phyloP scores from a whole-genome alignment of 1,284 basidiomycete genomes.

The Cryptococcus sp. region DNA sequence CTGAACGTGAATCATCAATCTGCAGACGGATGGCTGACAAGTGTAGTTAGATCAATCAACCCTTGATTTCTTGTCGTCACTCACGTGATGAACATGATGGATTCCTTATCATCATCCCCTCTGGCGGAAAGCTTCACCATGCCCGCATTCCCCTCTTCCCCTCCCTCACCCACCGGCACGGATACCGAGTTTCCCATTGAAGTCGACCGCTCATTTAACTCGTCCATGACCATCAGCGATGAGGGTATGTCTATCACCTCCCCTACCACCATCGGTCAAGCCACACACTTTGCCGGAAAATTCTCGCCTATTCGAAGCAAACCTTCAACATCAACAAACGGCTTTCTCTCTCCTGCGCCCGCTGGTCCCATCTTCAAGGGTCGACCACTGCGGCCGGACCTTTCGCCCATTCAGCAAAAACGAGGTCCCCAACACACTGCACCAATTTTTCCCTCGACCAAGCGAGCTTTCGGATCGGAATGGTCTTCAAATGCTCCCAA shows the following conservation, averaged over 20 bases:
- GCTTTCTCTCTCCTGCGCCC: conserved; percentile 23
- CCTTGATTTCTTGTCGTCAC: neutral
- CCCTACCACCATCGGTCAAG: conserved; percentile 11
- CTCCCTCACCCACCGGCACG: conserved; percentile 38
- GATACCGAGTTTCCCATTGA: conserved; percentile 43
- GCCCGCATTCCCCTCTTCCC: conserved; percentile 30
- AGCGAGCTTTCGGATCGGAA: conserved; percentile 37
- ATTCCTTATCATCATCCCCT: conserved; percentile 42
- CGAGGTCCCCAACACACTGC: neutral
- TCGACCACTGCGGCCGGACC: conserved; percentile 29
- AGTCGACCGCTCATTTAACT: conserved; percentile 48
- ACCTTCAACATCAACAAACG: neutral
- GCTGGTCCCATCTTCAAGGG: conserved; percentile 10
- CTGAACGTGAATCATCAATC: neutral
- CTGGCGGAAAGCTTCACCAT: conserved; percentile 34
- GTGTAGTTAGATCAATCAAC: neutral
- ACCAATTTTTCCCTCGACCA: neutral
- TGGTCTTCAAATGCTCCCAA: conserved; percentile 26
- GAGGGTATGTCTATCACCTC: conserved; percentile 21
- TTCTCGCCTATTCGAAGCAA: conserved; percentile 9
- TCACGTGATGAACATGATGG: conserved; percentile 21
- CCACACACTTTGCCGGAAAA: conserved; percentile 1
- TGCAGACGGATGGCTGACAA: neutral
- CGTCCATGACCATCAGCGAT: conserved; percentile 41
- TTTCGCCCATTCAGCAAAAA: conserved; percentile 19